phyloP scores from a whole-genome alignment of 176 grass and related monocot species.

The Dactylis glomerata region DNA sequence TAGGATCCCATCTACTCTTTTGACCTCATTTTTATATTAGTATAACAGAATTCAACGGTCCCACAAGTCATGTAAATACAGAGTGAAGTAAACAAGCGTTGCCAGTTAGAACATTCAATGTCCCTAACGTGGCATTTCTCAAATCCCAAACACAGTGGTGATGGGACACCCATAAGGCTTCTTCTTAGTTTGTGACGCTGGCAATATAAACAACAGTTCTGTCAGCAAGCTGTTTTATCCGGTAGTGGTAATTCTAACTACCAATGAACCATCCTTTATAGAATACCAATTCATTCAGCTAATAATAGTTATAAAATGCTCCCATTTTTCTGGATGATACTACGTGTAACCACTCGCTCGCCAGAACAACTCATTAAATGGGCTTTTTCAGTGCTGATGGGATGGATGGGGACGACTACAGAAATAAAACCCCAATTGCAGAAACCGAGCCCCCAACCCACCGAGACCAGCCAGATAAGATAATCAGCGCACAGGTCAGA shows the following conservation, averaged over 20 bases:
- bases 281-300: neutral
- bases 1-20: neutral
- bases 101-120: neutral
- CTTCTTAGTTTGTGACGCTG: neutral
- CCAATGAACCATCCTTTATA: neutral
- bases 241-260: neutral
- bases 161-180: neutral
- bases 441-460: neutral
- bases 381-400: neutral
- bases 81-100: too few species aligned
- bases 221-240: neutral
- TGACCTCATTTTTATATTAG: neutral
- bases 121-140: neutral
- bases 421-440: neutral
- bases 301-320: neutral
- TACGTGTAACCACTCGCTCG: neutral
- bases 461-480: neutral
- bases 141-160: conserved; percentile 5
- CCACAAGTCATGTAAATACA: neutral
- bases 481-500: conserved; percentile 13
- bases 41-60: neutral
- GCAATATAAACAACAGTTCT: neutral
- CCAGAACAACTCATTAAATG: neutral
- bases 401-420: neutral
- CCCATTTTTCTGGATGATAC: neutral